Base-by-base conservation (phyloP, 805 yeast genomes). In the Wickerhamomyces chambardii region DNA sequence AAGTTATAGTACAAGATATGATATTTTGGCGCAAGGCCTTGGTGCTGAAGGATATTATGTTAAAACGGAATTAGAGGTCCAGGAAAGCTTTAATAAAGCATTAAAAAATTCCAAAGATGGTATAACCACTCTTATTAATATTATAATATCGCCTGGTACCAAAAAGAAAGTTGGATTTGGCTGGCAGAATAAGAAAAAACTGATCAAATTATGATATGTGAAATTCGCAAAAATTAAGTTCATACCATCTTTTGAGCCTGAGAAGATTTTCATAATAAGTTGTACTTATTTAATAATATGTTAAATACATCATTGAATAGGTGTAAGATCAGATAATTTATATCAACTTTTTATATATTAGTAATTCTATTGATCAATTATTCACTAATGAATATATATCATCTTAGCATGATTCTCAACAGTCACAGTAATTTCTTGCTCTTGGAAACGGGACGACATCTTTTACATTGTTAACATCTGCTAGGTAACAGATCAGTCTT, bases 401-500 rank as follows among this genome's bases (percentile, higher is more conserved):
- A n/a, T n/a, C n/a, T n/a, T n/a, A n/a, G n/a, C n/a, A n/a, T 8
- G 22, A 19, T 14, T 9, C n/a, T 36, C 48, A 71, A 41, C 78
- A 72, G 3, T 55, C 56, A 44, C 78, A 70, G 38, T 61, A 69
- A 15, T 67, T 59, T 17, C 77, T 79, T 32, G 81, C 74, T 44
- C 98, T 64, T 2, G 95, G 89, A 53, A 90, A 89, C 2, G 95
- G 85, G 17, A 84, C 78, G 8, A 84, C 83, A 48, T 92, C 99
- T 45, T 84, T 70, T 30, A 92, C 75, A 51, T 89, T 92, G 22
- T 80, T 89, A 15, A 80, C 65, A 4, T 78, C 86, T 7, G 78
- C 68, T 36, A 87, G 59, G 45, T 79, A 89, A 36, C 82, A 75
- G 14, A 92, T 55, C 22, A 92, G 59, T 40, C 99, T 64, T 55